Conservation (phyloP, 139 green algal species). For the Astrephomene gubernaculifera region DNA sequence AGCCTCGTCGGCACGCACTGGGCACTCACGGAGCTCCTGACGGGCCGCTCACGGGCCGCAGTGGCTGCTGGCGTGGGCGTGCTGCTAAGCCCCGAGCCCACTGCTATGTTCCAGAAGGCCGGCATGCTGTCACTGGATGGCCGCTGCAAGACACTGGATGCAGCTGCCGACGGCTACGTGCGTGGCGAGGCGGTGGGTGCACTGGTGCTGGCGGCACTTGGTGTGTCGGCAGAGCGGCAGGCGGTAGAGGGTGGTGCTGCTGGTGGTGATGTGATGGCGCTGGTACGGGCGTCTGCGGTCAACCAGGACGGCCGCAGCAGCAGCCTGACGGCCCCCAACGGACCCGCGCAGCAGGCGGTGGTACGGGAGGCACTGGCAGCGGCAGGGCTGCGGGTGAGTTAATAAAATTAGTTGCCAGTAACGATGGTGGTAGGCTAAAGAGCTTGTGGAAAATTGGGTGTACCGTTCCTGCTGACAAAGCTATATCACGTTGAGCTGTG, state of each 20-base stretch:
- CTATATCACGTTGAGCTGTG: no score
- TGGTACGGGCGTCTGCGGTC: slow-evolving; percentile 77
- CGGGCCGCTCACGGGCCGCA: slow-evolving; percentile 41
- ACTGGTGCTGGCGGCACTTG: slow-evolving; percentile 35
- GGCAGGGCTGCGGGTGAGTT: slow-evolving; percentile 42
- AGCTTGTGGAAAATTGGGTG: no score
- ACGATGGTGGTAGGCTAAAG: no score
- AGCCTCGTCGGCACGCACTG: slow-evolving; percentile 83
- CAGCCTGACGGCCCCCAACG: slow-evolving; percentile 90
- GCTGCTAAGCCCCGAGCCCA: slow-evolving; percentile 80
- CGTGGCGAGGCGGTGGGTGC: slow-evolving; percentile 74
- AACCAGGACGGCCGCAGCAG: slow-evolving; percentile 93
- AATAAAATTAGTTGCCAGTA: no score
- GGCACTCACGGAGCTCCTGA: slow-evolving; percentile 52
- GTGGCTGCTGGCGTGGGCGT: slow-evolving; percentile 77
- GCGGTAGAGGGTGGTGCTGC: neutral
- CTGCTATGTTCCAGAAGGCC: slow-evolving; percentile 85
- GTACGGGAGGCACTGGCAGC: slow-evolving; percentile 62
- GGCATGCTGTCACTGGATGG: slow-evolving; percentile 87
- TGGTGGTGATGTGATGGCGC: slow-evolving; percentile 6
- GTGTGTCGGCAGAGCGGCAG: neutral
- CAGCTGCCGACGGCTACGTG: slow-evolving; percentile 86
- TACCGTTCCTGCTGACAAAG: no score
- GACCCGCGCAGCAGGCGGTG: slow-evolving; percentile 84
- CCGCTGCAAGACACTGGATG: slow-evolving; percentile 89